phyloP scores from a whole-genome alignment of 805 yeast genomes.

The Saccharomyces jurei region DNA sequence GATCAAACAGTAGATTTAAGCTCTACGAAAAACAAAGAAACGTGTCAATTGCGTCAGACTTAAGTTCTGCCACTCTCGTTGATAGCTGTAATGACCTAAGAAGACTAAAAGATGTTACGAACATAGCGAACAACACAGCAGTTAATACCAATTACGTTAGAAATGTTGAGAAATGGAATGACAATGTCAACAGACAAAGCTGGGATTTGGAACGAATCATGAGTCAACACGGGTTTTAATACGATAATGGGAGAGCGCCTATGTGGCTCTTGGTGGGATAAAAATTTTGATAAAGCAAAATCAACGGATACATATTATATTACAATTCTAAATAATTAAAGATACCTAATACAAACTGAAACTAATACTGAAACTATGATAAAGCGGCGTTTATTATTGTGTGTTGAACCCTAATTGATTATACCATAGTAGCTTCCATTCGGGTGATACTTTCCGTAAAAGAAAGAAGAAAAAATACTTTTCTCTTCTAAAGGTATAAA shows the following conservation, averaged over 20 bases:
- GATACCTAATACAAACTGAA: background rate
- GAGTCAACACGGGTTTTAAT: slow-evolving; percentile 9
- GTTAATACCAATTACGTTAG: background rate
- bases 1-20: slow-evolving; percentile 3
- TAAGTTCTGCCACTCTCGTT: slow-evolving; percentile 17
- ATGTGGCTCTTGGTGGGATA: background rate
- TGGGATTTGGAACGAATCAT: slow-evolving; percentile 13
- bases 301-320: background rate
- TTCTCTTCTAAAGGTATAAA: slow-evolving; percentile 1
- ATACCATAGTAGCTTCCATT: background rate
- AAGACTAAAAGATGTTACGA: background rate
- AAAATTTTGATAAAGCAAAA: background rate
- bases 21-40: slow-evolving; percentile 18
- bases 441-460: background rate
- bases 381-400: background rate
- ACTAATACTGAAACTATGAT: background rate
- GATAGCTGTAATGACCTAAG: slow-evolving; percentile 1
- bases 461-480: background rate
- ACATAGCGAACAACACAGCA: background rate
- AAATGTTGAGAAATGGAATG: background rate
- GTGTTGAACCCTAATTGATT: background rate
- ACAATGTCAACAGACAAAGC: background rate
- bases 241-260: background rate
- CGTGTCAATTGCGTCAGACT: slow-evolving; percentile 15
- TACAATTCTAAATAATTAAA: background rate